phyloP scores from a whole-genome alignment of 148 eudicot genomes.

The Pouteria glomerata region DNA sequence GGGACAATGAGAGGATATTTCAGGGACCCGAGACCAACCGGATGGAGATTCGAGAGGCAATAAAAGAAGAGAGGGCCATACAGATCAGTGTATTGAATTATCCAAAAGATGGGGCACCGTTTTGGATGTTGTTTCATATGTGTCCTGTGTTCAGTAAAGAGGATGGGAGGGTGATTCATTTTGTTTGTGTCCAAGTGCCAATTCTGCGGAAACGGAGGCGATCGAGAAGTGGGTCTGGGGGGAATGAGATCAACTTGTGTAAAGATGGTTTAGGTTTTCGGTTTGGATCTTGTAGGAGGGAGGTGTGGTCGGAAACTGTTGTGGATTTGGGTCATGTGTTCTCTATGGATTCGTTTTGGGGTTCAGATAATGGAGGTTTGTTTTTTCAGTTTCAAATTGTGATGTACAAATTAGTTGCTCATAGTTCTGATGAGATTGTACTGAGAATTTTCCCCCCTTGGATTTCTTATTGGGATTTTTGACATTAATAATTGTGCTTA shows the following conservation, averaged over 20 bases:
- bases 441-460: no score
- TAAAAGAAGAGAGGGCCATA: slow-evolving; percentile 60
- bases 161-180: slow-evolving; percentile 70
- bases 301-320: slow-evolving; percentile 42
- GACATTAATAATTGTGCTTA: no score
- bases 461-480: no score
- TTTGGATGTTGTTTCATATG: slow-evolving; percentile 89
- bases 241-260: slow-evolving; percentile 30
- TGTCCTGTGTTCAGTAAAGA: slow-evolving; percentile 71
- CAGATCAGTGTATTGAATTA: slow-evolving; percentile 75
- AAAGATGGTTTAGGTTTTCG: slow-evolving; percentile 31
- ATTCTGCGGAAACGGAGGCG: slow-evolving; percentile 40
- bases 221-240: slow-evolving; percentile 27
- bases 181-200: slow-evolving; percentile 83
- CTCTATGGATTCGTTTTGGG: slow-evolving; percentile 26
- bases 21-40: slow-evolving; percentile 71
- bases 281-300: slow-evolving; percentile 62
- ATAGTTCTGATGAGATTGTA: background rate
- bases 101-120: slow-evolving; percentile 74
- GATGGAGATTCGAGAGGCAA: slow-evolving; percentile 84
- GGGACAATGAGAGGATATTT: slow-evolving; percentile 81
- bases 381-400: background rate
- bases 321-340: slow-evolving; percentile 22
- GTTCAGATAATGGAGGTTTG: slow-evolving; percentile 47
- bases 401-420: no score